Evolutionary conservation across 441 rosid species (phyloP), one percentile per base, ranked within the genome.

Genomic region (Populus trichocarpa): DNA sequence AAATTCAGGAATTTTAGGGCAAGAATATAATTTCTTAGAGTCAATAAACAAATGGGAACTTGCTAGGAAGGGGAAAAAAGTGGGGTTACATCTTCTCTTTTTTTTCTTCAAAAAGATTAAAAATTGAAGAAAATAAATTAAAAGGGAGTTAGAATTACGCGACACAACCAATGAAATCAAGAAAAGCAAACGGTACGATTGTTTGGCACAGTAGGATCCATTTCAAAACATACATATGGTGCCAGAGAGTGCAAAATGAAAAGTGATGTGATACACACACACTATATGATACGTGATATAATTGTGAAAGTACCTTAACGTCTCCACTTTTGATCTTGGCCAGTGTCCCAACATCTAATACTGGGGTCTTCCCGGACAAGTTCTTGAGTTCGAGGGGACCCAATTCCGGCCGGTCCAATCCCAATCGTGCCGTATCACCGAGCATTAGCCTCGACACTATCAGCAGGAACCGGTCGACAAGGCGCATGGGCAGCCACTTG

Each of bases 331-430:
- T 87, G 84, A 94, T 94, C 83, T 85, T 88, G 5, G 91, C 88
- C 2, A 92, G 87, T 12, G 98, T 89, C 0, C 98, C 98, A 77
- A 92, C 83, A 70, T 94, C 98, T 76, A 94, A 79, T 10, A 94
- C 94, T 12, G 97, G 98, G 73, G 98, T 94, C 89, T 94, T 94
- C 20, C 97, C 97, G 8, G 91, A 83, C 78, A 79, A 61, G 77
- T 70, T 86, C 82, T 93, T 93, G 79, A 88, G 91, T 80, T 90
- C 86, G n/a, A 94, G 88, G 73, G 98, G 98, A 18, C 98, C 98
- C 30, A 89, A 77, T 64, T 85, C 74, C 18, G 97, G 97, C 72
- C 97, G 88, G 67, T 74, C 84, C 76, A 93, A 83, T 38, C 97
- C 98, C 22, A 88, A 77, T 69, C 81, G 85, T n/a, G 85, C 80